A percentile compares a stretch with the other conserved stretches of the same genome.
These are phyloP conservation scores for Chaetothyriales sp. DNA, from an alignment of 2,329 filamentous ascomycete genomes.

Conservation along the genomic window DNA sequence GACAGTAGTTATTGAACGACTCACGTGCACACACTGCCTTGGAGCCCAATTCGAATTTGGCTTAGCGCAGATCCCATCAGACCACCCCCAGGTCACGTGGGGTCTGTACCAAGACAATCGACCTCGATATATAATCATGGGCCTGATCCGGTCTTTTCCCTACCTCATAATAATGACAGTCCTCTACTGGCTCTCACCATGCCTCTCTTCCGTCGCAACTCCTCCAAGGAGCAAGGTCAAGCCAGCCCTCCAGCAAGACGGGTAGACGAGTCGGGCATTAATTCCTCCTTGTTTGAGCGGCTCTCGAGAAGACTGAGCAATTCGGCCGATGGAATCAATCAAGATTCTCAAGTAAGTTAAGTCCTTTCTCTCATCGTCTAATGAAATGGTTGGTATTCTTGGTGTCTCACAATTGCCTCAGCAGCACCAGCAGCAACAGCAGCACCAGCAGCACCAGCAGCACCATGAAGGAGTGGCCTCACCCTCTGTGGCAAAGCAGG, in stretches of 20 bases:
- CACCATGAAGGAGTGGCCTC: not conserved
- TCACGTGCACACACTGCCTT: too few relatives aligned
- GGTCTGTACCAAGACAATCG: too few relatives aligned
- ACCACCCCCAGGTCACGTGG: too few relatives aligned
- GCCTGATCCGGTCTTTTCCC: not conserved
- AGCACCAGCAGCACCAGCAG: not conserved
- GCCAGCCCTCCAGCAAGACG: not conserved
- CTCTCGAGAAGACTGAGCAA: not conserved
- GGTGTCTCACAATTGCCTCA: not conserved
- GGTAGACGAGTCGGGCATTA: not conserved
- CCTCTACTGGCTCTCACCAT: not conserved
- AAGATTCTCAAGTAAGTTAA: not conserved
- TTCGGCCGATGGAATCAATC: not conserved
- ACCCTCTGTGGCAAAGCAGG: not conserved
- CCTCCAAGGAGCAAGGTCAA: not conserved
- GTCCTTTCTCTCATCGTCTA: not conserved
- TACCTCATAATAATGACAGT: not conserved
- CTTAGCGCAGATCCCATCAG: too few relatives aligned
- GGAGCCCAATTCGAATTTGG: too few relatives aligned
- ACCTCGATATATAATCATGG: too few relatives aligned
- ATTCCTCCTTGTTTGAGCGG: not conserved
- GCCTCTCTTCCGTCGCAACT: not conserved
- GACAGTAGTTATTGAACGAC: too few relatives aligned
- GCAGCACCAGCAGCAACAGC: not conserved
- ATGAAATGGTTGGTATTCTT: not conserved